These are phyloP conservation scores for Marasmius tenuissimus DNA, from an alignment of 1,284 basidiomycete species.

Conservation along the genomic window DNA sequence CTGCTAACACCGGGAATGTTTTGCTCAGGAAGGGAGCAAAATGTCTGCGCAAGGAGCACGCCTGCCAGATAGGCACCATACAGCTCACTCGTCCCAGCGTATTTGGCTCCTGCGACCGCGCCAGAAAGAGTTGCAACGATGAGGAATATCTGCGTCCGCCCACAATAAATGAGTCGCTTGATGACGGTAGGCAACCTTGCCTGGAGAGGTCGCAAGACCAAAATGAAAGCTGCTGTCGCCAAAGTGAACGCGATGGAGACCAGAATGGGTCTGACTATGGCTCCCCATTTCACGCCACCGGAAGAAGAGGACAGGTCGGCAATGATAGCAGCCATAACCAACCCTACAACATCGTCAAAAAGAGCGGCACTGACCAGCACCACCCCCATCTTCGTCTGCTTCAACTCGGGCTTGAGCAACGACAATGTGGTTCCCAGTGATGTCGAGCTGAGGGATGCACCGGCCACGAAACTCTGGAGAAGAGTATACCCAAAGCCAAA, in stretches of 20 bases:
- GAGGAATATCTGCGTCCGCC: conserved; percentile 25
- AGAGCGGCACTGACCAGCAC: conserved; percentile 38
- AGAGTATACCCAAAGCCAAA: conserved; percentile 30
- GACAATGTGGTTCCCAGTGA: conserved; percentile 40
- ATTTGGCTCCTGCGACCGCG: conserved; percentile 33
- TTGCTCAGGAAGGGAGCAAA: conserved; percentile 6
- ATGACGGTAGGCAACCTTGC: not conserved
- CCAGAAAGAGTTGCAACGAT: conserved; percentile 26
- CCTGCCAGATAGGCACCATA: conserved; percentile 40
- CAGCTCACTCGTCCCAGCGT: conserved; percentile 38
- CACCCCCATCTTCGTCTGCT: conserved; percentile 31
- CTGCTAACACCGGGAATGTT: not conserved
- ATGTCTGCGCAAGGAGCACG: conserved; percentile 28
- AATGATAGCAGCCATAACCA: conserved; percentile 38
- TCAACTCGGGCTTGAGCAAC: conserved; percentile 31
- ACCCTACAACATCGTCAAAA: conserved; percentile 37
- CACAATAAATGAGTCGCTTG: conserved; percentile 9
- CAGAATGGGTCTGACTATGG: conserved; percentile 34
- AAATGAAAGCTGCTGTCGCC: conserved; percentile 25
- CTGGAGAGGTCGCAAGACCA: conserved; percentile 6
- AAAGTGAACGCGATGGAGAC: conserved; percentile 36
- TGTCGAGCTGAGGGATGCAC: conserved; percentile 38
- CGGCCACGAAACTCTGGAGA: conserved; percentile 36
- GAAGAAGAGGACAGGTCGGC: conserved; percentile 25
- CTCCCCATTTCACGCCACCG: conserved; percentile 25